Conservation (phyloP, 345 rosid genomes). For the Gossypium australe region DNA sequence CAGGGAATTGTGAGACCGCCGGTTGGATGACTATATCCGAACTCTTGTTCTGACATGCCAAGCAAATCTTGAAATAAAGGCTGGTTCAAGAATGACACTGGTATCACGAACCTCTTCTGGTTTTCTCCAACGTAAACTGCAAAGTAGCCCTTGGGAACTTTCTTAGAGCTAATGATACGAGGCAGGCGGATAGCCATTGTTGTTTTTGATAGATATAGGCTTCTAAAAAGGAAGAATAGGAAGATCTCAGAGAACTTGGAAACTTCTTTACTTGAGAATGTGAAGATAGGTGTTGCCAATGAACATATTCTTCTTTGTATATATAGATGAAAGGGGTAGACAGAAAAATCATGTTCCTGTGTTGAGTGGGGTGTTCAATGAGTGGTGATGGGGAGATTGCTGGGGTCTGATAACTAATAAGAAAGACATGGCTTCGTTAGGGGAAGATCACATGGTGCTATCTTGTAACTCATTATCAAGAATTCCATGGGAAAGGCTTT, state of each 20-base stretch:
- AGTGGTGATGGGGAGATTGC: not conserved
- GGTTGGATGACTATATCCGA: constrained; percentile 34
- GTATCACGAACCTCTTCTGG: constrained; percentile 34
- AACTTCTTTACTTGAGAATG: not conserved
- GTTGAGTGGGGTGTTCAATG: not conserved
- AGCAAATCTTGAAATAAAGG: constrained; percentile 33
- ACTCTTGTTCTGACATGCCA: constrained; percentile 31
- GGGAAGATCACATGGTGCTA: not conserved
- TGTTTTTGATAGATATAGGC: not conserved
- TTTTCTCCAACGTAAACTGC: constrained; percentile 26
- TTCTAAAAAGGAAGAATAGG: not conserved
- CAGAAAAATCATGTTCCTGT: not conserved
- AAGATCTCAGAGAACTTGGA: not conserved
- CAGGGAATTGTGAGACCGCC: constrained; percentile 39
- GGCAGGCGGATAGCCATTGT: constrained; percentile 12
- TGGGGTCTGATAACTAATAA: not conserved
- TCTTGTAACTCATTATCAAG: not conserved
- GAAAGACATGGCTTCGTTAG: not conserved
- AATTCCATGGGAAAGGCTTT: not conserved
- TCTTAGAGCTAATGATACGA: constrained; percentile 8
- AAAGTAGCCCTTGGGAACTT: constrained; percentile 9
- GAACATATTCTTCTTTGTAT: not conserved
- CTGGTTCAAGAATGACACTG: constrained; percentile 26
- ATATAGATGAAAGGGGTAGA: not conserved
- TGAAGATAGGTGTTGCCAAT: not conserved